These are phyloP conservation scores for Fusarium sp. DNA, from an alignment of 2,329 filamentous ascomycete genomes.

Conservation along the genomic window DNA sequence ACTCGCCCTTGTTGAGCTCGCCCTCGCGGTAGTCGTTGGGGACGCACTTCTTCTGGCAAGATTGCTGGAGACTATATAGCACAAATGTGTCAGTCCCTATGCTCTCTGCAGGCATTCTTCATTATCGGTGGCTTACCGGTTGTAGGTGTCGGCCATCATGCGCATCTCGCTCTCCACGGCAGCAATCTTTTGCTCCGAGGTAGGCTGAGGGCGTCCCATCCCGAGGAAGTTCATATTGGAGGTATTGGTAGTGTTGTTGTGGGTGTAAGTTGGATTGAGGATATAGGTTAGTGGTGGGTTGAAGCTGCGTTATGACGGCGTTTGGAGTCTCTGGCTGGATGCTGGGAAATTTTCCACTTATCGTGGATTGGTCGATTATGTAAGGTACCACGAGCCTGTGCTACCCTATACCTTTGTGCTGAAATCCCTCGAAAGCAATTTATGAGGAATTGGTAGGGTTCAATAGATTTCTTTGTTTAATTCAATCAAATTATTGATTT, in stretches of 20 bases:
- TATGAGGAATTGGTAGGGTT: neutral
- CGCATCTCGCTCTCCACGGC: conserved; percentile 97
- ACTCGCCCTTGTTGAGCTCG: conserved; percentile 99
- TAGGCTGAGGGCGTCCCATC: conserved; percentile 79
- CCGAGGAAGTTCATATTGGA: conserved; percentile 61
- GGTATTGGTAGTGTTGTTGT: conserved; percentile 25
- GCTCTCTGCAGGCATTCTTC: neutral
- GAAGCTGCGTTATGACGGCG: conserved; percentile 30
- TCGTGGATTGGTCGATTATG: conserved; percentile 42
- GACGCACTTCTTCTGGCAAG: conserved; percentile 94
- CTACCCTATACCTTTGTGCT: conserved; percentile 35
- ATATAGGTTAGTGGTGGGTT: conserved; percentile 10
- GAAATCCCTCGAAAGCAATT: neutral
- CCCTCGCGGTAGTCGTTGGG: conserved; percentile 92
- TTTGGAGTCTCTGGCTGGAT: conserved; percentile 21
- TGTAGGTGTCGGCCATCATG: conserved; percentile 98
- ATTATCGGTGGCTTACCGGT: conserved; percentile 74
- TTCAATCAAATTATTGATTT: too few species aligned
- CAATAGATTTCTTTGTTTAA: neutral
- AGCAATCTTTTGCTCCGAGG: conserved; percentile 96
- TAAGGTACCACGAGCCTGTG: conserved; percentile 28
- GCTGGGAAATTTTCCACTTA: conserved; percentile 48
- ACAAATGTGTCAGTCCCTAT: conserved; percentile 1
- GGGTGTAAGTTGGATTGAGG: neutral
- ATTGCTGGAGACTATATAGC: conserved; percentile 78